Conservation (phyloP, 2,329 filamentous ascomycete species). For the Alternaria tenuissima region DNA sequence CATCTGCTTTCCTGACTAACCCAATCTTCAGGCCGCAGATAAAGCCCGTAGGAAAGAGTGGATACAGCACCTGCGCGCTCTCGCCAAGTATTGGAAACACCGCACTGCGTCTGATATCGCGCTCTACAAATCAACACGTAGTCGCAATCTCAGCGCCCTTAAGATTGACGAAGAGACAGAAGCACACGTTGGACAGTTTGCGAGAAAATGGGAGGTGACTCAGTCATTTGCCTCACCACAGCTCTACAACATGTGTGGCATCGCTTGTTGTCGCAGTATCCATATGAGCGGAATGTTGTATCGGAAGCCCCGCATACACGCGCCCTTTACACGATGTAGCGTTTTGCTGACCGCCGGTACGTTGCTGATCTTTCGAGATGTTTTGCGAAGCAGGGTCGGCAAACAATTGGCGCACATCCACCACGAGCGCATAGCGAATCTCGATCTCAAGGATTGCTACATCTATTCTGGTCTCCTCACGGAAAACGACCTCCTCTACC, state of each 20-base stretch:
- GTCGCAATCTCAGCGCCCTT: slow-evolving; percentile 65
- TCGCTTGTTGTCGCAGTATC: slow-evolving; percentile 68
- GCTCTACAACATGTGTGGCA: slow-evolving; percentile 74
- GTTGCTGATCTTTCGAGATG: slow-evolving; percentile 69
- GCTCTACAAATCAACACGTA: slow-evolving; percentile 65
- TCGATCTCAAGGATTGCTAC: slow-evolving; percentile 70
- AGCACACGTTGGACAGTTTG: slow-evolving; percentile 71
- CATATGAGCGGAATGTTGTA: slow-evolving; percentile 69
- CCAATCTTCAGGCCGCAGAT: slow-evolving; percentile 58
- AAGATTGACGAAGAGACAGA: slow-evolving; percentile 72
- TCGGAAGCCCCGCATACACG: slow-evolving; percentile 69
- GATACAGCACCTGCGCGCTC: slow-evolving; percentile 64
- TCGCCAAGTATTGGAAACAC: slow-evolving; percentile 69
- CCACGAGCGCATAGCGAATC: slow-evolving; percentile 66
- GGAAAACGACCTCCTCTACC: slow-evolving; percentile 68
- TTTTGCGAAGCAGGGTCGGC: slow-evolving; percentile 63
- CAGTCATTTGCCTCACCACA: slow-evolving; percentile 69
- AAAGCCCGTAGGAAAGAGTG: slow-evolving; percentile 66
- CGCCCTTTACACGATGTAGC: slow-evolving; percentile 67
- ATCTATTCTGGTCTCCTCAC: slow-evolving; percentile 71
- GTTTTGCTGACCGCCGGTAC: slow-evolving; percentile 69
- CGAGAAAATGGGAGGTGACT: slow-evolving; percentile 72
- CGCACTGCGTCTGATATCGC: slow-evolving; percentile 65
- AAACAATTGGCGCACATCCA: slow-evolving; percentile 67
- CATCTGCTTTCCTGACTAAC: slow-evolving; percentile 19